Base-by-base conservation (phyloP, 441 rosid genomes). In the Arabidopsis lyrata region DNA sequence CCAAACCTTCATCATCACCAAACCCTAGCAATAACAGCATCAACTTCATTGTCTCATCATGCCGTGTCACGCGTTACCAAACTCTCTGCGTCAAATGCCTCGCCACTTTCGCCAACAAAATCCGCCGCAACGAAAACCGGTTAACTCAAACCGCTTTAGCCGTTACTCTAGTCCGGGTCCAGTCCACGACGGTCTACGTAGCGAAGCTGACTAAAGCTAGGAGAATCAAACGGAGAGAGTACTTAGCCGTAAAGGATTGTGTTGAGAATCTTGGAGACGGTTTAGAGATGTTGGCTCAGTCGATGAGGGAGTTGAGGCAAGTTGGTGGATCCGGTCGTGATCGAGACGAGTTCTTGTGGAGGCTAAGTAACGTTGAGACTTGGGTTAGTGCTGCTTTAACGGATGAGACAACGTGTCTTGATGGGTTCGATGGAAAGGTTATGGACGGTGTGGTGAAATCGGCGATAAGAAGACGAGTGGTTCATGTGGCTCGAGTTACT, bases 311-410 rank as follows among this genome's bases (percentile, higher is more conserved):
- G 81, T 75, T 91, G 52, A 67, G 13, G 10, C 70, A 62, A 52
- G 50, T 73, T 15, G 83, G 85, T 32, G 81, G 75, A 2, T 69
- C 66, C 4, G 59, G 79, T 57, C 90, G 83, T 16, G 82, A 11
- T 35, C 80, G 78, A 52, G 73, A 72, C 58, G 89, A 87, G 65
- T 88, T 91, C 70, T 63, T 64, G 71, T 88, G 90, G 90, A 90
- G 83, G 81, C 78, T 93, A 86, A 89, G 91, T 77, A 91, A 91
- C 72, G 92, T 88, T 48, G 85, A 89, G 85, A 91, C 98, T 18
- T 89, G 97, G 98, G 94, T 86, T 69, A 91, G 96, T 58, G 96
- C 98, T 53, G 94, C 97, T 9, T 77, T 89, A 57, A 91, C 97
- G 11, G 88, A 88, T 72, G 90, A 88, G 72, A 80, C 78, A 76